Evolutionary conservation across 306 rosid species (phyloP), one percentile per base, ranked within the genome.

Genomic region (Prosopis cineraria): DNA sequence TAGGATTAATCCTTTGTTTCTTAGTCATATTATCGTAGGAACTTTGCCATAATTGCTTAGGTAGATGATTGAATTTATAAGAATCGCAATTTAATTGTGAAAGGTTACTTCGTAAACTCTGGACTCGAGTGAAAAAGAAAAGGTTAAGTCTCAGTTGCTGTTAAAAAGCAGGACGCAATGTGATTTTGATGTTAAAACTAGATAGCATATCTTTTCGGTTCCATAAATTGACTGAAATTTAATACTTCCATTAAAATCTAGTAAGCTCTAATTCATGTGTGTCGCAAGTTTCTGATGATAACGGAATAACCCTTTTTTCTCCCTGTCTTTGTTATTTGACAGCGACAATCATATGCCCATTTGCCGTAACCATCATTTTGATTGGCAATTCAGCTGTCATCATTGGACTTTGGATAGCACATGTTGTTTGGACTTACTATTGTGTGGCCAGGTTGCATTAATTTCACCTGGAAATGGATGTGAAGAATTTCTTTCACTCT

Each of bases 341-440:
- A 90, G 96, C 84, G 44, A 71, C 78, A 29, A 39, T 90, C 79
- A 82, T 90, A 59, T 88, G 86, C 63, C 90, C 91, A 52, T 60
- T 86, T 58, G 86, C 80, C 71, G 78, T 76, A 34, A 56, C 75
- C 70, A 86, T 90, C 77, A 67, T 90, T 27, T 58, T 84, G 7
- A 29, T 85, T 81, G 96, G 90, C 78, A 93, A 93, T 78, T 85
- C 89, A 31, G 73, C 90, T 76, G 85, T 89, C 2, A 85, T 89
- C 41, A 36, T 80, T 78, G 98, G 89, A 47, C 96, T 93, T 25
- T 93, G 92, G 96, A 41, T 80, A 72, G 91, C 94, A 6, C 96
- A 93, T 88, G 81, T 89, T 27, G 5, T 90, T 34, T 93, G 96
- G 94, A 93, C 90, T 43, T 85, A 79, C 77, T 89, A 78, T 81